Conservation (phyloP, 2,329 filamentous ascomycete species). For the Neoarthrinium moseri region DNA sequence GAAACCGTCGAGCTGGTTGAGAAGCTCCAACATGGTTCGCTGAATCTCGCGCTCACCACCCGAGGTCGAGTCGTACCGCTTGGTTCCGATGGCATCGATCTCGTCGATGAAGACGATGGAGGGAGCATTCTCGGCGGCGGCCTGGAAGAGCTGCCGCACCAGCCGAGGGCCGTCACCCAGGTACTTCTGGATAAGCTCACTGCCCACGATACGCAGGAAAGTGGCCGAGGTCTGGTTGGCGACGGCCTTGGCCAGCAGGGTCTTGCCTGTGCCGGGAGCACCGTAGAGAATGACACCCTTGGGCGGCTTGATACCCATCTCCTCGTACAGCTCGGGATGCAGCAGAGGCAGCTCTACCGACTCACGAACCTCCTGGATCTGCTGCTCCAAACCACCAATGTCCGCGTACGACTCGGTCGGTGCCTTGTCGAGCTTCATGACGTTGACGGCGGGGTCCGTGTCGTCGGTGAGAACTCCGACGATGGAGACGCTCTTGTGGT, state of each 20-base stretch:
- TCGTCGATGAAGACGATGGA: constrained; percentile 99
- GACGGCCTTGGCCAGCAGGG: constrained; percentile 90
- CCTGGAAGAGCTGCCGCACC: constrained; percentile 92
- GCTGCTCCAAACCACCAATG: constrained; percentile 90
- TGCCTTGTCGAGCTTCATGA: constrained; percentile 99
- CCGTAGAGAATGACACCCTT: constrained; percentile 99
- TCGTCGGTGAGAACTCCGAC: constrained; percentile 97
- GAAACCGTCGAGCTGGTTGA: constrained; percentile 98
- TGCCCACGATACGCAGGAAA: constrained; percentile 95
- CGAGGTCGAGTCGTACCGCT: constrained; percentile 96
- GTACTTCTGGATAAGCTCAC: constrained; percentile 98
- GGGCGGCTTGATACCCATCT: constrained; percentile 99
- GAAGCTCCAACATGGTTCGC: constrained; percentile 95
- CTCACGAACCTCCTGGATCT: constrained; percentile 97
- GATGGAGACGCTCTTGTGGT: constrained; percentile 97
- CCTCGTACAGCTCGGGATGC: constrained; percentile 96
- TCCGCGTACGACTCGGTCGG: constrained; percentile 98
- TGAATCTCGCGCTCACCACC: constrained; percentile 97
- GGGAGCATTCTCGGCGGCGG: constrained; percentile 90
- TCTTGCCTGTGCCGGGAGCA: constrained; percentile 95
- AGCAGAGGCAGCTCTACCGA: constrained; percentile 93
- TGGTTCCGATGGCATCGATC: constrained; percentile 98
- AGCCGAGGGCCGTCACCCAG: constrained; percentile 92
- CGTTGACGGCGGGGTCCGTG: constrained; percentile 89
- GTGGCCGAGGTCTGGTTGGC: constrained; percentile 99